Conservation (phyloP, 2,329 filamentous ascomycete species). For the Exophiala xenobiotica region DNA sequence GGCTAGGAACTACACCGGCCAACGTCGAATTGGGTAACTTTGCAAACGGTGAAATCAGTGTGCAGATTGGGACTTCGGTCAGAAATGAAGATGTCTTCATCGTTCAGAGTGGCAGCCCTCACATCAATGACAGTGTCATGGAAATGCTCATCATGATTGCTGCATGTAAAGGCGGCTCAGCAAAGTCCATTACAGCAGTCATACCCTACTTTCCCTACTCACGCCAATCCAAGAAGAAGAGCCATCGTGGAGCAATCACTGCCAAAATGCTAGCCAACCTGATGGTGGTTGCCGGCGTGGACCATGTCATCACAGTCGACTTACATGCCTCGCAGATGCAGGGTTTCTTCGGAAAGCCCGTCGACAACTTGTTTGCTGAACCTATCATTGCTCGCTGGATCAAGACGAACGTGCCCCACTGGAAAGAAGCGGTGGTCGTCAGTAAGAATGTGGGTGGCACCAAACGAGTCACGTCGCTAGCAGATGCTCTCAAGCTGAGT, state of each 20-base stretch:
- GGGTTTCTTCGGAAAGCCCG: constrained; percentile 96
- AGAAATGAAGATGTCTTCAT: constrained; percentile 99
- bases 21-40: constrained; percentile 65
- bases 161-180: constrained; percentile 95
- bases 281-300: constrained; percentile 86
- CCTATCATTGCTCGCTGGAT: constrained; percentile 96
- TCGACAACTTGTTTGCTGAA: constrained; percentile 96
- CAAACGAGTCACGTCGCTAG: constrained; percentile 92
- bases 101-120: constrained; percentile 90
- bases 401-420: constrained; percentile 73
- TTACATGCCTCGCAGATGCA: constrained; percentile 98
- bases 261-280: constrained; percentile 96
- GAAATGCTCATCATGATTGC: constrained; percentile 99
- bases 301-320: constrained; percentile 96
- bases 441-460: constrained; percentile 98
- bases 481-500: constrained; percentile 93
- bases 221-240: constrained; percentile 98
- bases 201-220: constrained; percentile 79
- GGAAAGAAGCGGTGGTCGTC: constrained; percentile 90
- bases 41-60: constrained; percentile 68
- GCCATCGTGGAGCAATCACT: constrained; percentile 91
- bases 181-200: constrained; percentile 50
- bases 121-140: constrained; percentile 99
- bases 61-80: constrained; percentile 68
- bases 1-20: constrained; percentile 60